Evolutionary conservation across 2,329 filamentous ascomycete genomes (phyloP).

Genomic region (Trichoderma gracile): DNA sequence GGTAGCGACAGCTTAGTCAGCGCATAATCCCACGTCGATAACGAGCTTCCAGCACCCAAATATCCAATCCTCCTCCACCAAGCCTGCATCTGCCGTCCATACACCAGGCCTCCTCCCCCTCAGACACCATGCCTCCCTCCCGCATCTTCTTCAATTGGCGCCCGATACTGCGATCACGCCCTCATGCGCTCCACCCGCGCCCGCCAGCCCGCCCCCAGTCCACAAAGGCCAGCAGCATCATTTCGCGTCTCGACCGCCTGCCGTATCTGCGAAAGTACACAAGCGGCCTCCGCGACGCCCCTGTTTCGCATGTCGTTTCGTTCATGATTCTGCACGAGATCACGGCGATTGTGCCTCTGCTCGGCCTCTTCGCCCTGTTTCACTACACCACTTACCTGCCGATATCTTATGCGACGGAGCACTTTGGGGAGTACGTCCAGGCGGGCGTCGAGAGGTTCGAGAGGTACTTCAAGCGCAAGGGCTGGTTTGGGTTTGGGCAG

Average conservation of each 20-base stretch:
- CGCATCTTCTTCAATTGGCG: conserved; percentile 31
- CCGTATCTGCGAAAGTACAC: conserved; percentile 68
- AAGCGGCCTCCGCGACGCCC: conserved; percentile 69
- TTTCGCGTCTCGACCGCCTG: conserved; percentile 47
- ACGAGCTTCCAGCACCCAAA: too few relatives aligned
- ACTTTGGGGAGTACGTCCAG: conserved; percentile 54
- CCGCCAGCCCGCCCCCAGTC: conserved; percentile 31
- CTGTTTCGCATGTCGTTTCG: conserved; percentile 77
- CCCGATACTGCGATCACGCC: conserved; percentile 27
- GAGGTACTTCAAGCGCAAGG: conserved; percentile 72
- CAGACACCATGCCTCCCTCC: conserved; percentile 34
- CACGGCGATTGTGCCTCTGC: conserved; percentile 78
- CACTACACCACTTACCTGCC: conserved; percentile 79
- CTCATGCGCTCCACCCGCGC: conserved; percentile 18
- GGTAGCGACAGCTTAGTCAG: too few relatives aligned
- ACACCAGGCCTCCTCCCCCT: too few relatives aligned
- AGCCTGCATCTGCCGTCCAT: neutral
- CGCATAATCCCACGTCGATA: too few relatives aligned
- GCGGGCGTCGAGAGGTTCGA: conserved; percentile 74
- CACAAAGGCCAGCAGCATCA: conserved; percentile 30
- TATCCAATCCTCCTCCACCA: neutral
- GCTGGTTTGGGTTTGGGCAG: conserved; percentile 70
- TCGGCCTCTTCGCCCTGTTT: conserved; percentile 74
- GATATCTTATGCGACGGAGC: conserved; percentile 49
- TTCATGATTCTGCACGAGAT: conserved; percentile 92